Evolutionary conservation across 371 early-diverging fungal genomes (phyloP), one percentile per base, ranked within the genome.

Genomic region (Lichtheimia hyalospora): DNA sequence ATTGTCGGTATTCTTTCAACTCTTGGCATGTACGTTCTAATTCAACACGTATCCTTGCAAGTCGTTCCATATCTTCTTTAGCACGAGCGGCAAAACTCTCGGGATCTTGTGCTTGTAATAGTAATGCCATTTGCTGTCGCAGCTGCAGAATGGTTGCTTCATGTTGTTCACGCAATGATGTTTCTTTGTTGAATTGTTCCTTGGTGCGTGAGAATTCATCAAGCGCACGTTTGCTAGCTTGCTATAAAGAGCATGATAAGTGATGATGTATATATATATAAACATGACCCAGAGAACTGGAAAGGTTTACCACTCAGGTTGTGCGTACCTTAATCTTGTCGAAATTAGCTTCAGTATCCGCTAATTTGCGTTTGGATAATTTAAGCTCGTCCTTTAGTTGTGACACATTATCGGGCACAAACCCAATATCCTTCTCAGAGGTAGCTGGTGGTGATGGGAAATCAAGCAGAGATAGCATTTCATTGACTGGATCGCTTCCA

Each of bases 101-200:
- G 14, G 63, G 62, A 16, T 60, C 54, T 15, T 62, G 28, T 1
- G 71, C 60, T 20, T 62, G 66, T 55, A 66, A 67, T 7, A 66
- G 49, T 2, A 70, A 41, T 3, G 62, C 52, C 1, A 77, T 46
- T 34, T 80, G 77, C 24, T 75, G 71, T 20, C 64, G 70, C 39
- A 81, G 48, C 41, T 74, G 73, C 3, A 52, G 39, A 6, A 74
- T 69, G 3, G 64, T 67, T 14, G 61, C 57, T 49, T 81, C 81
- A 49, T 73, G 71, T 16, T 74, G 62, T 55, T 77, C 74, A 13
- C 78, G 71, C n/a, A 74, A 52, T 3, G 60, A 40, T 0, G 68
- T 66, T 56, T 81, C 81, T 43, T 76, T 81, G 3, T 73, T 58
- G 50, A 74, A 77, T 34, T 81, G 78, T 55, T 75, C 76, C 52